Evolutionary conservation across 1,284 basidiomycete species (phyloP), one percentile per base, ranked within the genome.

Genomic region (Ceratobasidium sp.): DNA sequence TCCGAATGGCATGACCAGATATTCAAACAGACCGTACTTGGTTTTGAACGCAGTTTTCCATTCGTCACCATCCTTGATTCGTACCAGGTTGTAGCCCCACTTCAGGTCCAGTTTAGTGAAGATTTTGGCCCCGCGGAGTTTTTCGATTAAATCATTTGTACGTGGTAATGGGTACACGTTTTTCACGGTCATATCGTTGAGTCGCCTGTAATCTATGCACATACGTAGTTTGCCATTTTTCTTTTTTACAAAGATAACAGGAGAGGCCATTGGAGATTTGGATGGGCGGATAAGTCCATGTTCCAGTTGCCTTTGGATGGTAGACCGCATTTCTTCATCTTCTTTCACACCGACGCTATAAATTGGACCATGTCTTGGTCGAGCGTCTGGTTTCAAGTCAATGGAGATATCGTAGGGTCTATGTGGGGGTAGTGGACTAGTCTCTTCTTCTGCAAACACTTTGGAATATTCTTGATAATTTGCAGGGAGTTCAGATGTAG

Each of bases 201-300:
- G 82, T 6, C 82, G 82, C 0, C 85, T 81, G 79, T 87, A 89
- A 79, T 90, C 86, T 1, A 88, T 83, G 69, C 86, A 86, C 0
- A 87, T 82, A 0, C 85, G 81, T 0, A 86, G 78, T 0, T 79
- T 71, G 1, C 87, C 85, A 78, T 86, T 85, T 80, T 89, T 89
- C 81, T 89, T 89, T 66, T 84, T 83, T 42, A 87, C 84, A 78
- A 89, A 90, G 0, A 90, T 83, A 50, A 89, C 81, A 0, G 86
- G 86, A 0, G 87, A 81, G 0, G 81, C 84, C 20, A 82, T 82
- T 6, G 85, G 81, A 7, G 85, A 86, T 48, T 66, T 69, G 0
- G 85, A 86, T 17, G 77, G 79, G 0, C 83, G 81, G 77, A 87
- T 87, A 50, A 77, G 78, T 1, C 75, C 68, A n/a, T 61, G 61